Evolutionary conservation across 352 stramenopile genomes (phyloP), one percentile per base, ranked within the genome.

Genomic region (Phytopythium delawarense): DNA sequence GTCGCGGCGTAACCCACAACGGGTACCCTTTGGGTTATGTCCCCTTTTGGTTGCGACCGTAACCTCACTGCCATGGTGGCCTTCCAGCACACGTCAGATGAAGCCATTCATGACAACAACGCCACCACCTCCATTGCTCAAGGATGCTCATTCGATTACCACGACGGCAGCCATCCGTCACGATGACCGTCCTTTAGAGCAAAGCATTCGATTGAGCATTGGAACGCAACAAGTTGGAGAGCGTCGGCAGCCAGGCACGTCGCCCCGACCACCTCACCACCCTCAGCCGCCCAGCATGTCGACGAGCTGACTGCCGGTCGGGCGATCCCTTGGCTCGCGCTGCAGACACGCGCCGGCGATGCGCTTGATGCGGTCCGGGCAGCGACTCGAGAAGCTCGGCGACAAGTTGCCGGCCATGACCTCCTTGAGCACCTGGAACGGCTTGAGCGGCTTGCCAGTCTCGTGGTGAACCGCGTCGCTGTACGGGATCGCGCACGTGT

Each of bases 401-500:
- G 70, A 66, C 45, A 85, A 51, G 16, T 30, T 68, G 30, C 74
- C 76, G n/a, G 63, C 64, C 45, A 84, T 75, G n/a, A 84, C 67
- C 9, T 69, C 59, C 46, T 77, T 76, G 40, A 84, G 51, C 30
- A 83, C 69, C 40, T 78, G 74, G 62, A 83, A 74, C 8, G 71
- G 73, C 45, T 84, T 78, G 25, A 79, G 54, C 42, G 35, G 35
- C 12, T 67, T 66, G 57, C 60, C 64, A 1, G 58, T 62, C 8
- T 64, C 40, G 0, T 44, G 28, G 0, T 48, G 18, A 5, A 68
- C 20, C 2, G 57, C 63, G 53, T 79, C 69, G 20, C 49, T 61
- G 53, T 77, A 81, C 2, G 72, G 72, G 3, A 74, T 71, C 32
- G 58, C 54, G 44, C 67, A 65, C 16, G 74, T 81, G 61, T 78